A percentile compares a stretch with the other conserved stretches of the same genome.
phyloP scores from a whole-genome alignment of 2,329 filamentous ascomycete species.

The Byssochlamys sp. region DNA sequence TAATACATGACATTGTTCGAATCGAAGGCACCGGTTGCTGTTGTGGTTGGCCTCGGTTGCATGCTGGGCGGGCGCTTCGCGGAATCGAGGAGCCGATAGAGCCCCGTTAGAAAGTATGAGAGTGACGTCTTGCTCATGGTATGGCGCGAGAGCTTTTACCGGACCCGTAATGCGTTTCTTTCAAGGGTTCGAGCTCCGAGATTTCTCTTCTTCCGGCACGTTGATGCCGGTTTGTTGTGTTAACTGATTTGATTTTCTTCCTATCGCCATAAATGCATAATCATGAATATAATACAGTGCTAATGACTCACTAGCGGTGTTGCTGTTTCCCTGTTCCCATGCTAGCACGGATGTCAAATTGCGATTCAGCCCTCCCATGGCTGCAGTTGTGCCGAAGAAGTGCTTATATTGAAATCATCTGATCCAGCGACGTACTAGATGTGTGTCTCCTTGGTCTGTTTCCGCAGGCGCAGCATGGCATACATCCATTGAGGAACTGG shows the following conservation, averaged over 20 bases:
- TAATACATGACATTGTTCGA: neutral
- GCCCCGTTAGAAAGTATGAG: neutral
- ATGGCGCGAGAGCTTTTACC: neutral
- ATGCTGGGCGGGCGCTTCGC: neutral
- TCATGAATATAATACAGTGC: neutral
- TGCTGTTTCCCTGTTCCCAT: neutral
- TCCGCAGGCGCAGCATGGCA: conserved; percentile 24
- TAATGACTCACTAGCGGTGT: neutral
- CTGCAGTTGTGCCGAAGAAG: conserved; percentile 96
- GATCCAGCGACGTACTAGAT: conserved; percentile 36
- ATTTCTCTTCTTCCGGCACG: neutral
- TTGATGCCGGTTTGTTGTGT: neutral
- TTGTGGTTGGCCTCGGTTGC: neutral
- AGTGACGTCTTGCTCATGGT: neutral
- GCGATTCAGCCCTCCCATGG: conserved; percentile 72
- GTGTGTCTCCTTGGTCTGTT: conserved; percentile 22
- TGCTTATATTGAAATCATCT: conserved; percentile 63
- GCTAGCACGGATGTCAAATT: conserved; percentile 99
- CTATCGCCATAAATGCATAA: neutral
- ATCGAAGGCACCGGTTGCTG: neutral
- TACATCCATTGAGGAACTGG: conserved; percentile 37
- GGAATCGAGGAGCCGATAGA: neutral
- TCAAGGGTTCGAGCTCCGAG: neutral
- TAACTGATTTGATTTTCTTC: neutral
- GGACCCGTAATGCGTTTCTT: neutral